phyloP scores from a whole-genome alignment of 768 basidiomycete species.

The Leucocoprinus leucothites region DNA sequence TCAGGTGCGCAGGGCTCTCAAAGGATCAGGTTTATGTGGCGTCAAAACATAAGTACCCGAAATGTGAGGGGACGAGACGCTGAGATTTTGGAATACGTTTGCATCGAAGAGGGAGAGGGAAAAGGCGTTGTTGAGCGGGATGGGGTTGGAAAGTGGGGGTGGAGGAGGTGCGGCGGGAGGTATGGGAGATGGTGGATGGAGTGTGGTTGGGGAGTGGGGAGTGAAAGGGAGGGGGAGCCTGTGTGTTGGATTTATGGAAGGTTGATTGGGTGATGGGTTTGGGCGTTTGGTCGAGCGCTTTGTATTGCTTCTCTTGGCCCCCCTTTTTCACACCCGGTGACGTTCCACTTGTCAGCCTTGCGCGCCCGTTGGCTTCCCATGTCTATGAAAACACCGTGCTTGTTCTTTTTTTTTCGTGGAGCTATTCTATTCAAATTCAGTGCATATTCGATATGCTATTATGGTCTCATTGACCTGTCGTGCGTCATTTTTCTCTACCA shows the following conservation, averaged over 20 bases:
- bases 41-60: conserved; percentile 29
- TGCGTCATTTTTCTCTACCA: too few relatives aligned
- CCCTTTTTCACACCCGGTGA: too few relatives aligned
- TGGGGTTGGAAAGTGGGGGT: not conserved
- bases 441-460: too few relatives aligned
- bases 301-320: too few relatives aligned
- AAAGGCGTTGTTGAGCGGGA: not conserved
- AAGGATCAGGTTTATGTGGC: conserved; percentile 48
- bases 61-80: conserved; percentile 81
- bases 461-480: too few relatives aligned
- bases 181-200: not conserved
- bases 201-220: conserved; percentile 1
- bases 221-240: conserved; percentile 38
- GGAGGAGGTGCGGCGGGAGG: not conserved
- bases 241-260: conserved; percentile 48
- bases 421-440: too few relatives aligned
- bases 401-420: too few relatives aligned
- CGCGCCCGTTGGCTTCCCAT: too few relatives aligned
- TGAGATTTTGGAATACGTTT: conserved; percentile 98
- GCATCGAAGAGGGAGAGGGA: conserved; percentile 58
- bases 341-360: too few relatives aligned
- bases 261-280: conserved; percentile 50
- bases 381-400: too few relatives aligned
- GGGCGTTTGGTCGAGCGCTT: too few relatives aligned
- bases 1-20: conserved; percentile 27